phyloP scores from a whole-genome alignment of 2,329 filamentous ascomycete genomes.

The Elsinoe batatas region DNA sequence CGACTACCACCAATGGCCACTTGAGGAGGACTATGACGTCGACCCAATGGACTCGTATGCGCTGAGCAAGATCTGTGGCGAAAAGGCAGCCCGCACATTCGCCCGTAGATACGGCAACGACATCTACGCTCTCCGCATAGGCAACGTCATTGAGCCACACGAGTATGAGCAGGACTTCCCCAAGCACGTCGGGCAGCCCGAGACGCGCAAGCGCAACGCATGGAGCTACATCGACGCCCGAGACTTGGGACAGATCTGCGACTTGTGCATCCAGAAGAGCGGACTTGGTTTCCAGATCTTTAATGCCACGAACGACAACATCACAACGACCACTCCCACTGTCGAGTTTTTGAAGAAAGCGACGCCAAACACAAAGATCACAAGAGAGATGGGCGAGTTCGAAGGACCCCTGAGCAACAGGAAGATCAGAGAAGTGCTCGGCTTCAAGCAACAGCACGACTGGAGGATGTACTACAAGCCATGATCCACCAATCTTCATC shows the following conservation, averaged over 20 bases:
- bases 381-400: conserved; percentile 46
- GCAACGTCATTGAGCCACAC: conserved; percentile 52
- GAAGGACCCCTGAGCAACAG: conserved; percentile 53
- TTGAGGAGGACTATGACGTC: conserved; percentile 49
- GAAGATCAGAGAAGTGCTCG: conserved; percentile 50
- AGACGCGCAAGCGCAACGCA: conserved; percentile 45
- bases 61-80: conserved; percentile 50
- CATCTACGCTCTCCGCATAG: conserved; percentile 52
- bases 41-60: conserved; percentile 55
- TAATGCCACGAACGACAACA: conserved; percentile 54
- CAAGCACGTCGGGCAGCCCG: conserved; percentile 41
- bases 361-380: conserved; percentile 43
- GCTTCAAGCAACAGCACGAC: conserved; percentile 50
- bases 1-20: conserved; percentile 48
- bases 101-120: conserved; percentile 46
- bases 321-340: conserved; percentile 46
- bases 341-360: conserved; percentile 42
- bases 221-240: conserved; percentile 56
- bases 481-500: background rate
- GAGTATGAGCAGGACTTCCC: conserved; percentile 49
- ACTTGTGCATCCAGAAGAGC: conserved; percentile 43
- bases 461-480: conserved; percentile 44
- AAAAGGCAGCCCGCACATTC: conserved; percentile 48
- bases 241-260: conserved; percentile 53
- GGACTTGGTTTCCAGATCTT: conserved; percentile 54